Evolutionary conservation across 257 asterid genomes (phyloP), one percentile per base, ranked within the genome.

Genomic region (Capsicum chinense): DNA sequence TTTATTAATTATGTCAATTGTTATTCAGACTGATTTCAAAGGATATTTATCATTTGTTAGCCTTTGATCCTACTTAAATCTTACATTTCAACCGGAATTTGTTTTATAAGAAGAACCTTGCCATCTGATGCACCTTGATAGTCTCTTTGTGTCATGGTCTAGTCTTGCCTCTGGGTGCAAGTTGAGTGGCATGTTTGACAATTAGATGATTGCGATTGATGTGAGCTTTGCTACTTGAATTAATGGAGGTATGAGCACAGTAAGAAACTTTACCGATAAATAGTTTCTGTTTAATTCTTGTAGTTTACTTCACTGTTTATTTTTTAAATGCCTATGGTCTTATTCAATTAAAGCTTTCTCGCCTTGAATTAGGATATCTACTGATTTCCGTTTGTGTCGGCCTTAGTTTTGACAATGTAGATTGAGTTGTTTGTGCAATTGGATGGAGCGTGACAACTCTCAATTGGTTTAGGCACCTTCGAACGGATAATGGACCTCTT

Each of bases 41-140:
- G 37, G 37, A 71, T 71, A 47, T 71, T 71, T 71, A n/a, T 44
- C 79, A n/a, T 21, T 44, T 44, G 79, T 5, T 70, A 70, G 79
- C 57, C 8, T 70, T 10, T 71, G 3, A 17, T 71, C 57, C 57
- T 44, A 71, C 17, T 44, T 47, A 47, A 44, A 71, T 47, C 47
- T 71, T 21, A 71, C 59, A n/a, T 10, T 47, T 47, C 39, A 73
- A 47, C 80, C n/a, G 59, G 12, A 47, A 6, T 47, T n/a, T 47
- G 39, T 73, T 47, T 47, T 44, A 42, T 69, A 42, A 47, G 35
- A 71, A 19, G 10, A 15, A 47, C 39, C 58, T n/a, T n/a, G 39
- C 44, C 39, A 71, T 5, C 11, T 19, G 7, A 73, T 9, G 15
- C 9, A 70, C 9, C 35, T 17, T 42, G 79, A 16, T 70, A 42